A percentile compares a stretch with the other conserved stretches of the same genome.
Conservation (phyloP, 306 rosid species). For the Acmispon strigosus region DNA sequence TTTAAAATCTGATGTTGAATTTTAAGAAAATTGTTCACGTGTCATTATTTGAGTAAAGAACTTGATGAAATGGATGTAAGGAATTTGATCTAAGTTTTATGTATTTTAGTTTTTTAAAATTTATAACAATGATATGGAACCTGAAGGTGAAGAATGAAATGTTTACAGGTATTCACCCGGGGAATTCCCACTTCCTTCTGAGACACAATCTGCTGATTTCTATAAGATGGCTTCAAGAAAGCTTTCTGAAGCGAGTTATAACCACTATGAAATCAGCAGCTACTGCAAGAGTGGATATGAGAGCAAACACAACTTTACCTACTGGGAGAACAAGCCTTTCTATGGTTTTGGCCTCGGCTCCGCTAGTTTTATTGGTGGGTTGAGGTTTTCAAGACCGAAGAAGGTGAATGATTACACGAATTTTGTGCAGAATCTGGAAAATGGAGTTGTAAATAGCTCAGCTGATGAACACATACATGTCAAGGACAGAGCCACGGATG, state of each 20-base stretch:
- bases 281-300: slow-evolving; percentile 73
- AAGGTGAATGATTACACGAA: slow-evolving; percentile 52
- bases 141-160: slow-evolving; percentile 18
- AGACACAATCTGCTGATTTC: slow-evolving; percentile 67
- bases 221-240: slow-evolving; percentile 71
- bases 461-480: slow-evolving; percentile 16
- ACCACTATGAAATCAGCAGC: slow-evolving; percentile 93
- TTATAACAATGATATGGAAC: slow-evolving; percentile 6
- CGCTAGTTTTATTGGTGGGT: slow-evolving; percentile 67
- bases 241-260: slow-evolving; percentile 54
- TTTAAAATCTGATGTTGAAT: too few relatives aligned
- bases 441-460: slow-evolving; percentile 39
- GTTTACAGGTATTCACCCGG: slow-evolving; percentile 72
- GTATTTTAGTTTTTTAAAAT: background rate
- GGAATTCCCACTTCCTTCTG: slow-evolving; percentile 89
- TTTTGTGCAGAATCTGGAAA: slow-evolving; percentile 70
- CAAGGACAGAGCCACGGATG: slow-evolving; percentile 72
- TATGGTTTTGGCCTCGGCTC: slow-evolving; percentile 89
- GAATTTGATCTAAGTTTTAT: too few relatives aligned
- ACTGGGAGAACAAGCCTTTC: slow-evolving; percentile 87
- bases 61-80: background rate
- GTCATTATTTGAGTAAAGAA: too few relatives aligned
- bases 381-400: slow-evolving; percentile 80
- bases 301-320: slow-evolving; percentile 79
- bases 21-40: too few relatives aligned